A percentile compares a stretch with the other conserved stretches of the same genome.
Conservation (phyloP, 1,139 yeast species). For the Hanseniaspora gamundiae region DNA sequence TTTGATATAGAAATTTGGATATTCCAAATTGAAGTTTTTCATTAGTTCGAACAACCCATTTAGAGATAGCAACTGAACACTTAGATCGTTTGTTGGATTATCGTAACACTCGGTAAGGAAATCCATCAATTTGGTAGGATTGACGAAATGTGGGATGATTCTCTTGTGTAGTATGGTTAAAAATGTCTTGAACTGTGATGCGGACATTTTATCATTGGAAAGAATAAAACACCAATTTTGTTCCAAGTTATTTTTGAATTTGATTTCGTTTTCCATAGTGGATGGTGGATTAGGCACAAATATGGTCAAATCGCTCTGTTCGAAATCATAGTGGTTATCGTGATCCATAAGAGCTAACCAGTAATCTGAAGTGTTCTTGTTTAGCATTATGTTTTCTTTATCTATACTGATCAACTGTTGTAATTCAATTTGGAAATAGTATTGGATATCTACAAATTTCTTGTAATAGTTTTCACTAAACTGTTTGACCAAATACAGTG, state of each 20-base stretch:
- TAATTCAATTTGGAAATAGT: constrained; percentile 43
- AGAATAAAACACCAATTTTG: constrained; percentile 51
- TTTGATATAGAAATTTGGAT: constrained; percentile 80
- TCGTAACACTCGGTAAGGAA: constrained; percentile 75
- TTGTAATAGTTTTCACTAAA: constrained; percentile 44
- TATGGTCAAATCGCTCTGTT: constrained; percentile 24
- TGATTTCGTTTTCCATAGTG: constrained; percentile 39
- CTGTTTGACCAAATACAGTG: constrained; percentile 44
- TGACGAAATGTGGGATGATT: constrained; percentile 66
- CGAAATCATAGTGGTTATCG: constrained; percentile 23
- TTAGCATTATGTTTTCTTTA: constrained; percentile 8
- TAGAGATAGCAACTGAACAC: constrained; percentile 64
- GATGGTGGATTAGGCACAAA: constrained; percentile 41
- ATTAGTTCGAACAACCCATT: constrained; percentile 83
- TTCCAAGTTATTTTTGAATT: constrained; percentile 59
- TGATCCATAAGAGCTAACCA: constrained; percentile 28
- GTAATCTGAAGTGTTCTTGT: constrained; percentile 20
- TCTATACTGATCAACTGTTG: constrained; percentile 16
- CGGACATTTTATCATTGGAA: constrained; percentile 26
- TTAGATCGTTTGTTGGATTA: constrained; percentile 2
- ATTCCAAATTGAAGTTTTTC: constrained; percentile 73
- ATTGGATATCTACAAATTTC: constrained; percentile 54
- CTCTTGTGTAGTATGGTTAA: constrained; percentile 69
- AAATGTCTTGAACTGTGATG: constrained; percentile 58
- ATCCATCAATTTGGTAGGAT: constrained; percentile 83